Conservation (phyloP, 164 flowering plant species). For the Dillenia suffruticosa region DNA sequence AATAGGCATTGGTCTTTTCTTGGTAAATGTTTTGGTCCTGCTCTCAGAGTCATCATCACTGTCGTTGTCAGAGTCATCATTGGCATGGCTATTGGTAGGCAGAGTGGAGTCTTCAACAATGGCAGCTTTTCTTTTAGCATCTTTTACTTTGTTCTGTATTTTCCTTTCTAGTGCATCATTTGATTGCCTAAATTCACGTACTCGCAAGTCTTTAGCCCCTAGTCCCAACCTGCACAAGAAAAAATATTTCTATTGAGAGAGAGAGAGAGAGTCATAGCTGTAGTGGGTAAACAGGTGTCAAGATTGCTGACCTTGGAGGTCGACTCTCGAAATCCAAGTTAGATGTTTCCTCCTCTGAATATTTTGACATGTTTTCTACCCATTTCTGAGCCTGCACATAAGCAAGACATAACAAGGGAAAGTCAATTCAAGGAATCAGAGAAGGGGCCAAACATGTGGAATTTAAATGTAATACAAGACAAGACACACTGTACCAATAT, state of each 20-base stretch:
- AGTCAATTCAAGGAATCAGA: not conserved
- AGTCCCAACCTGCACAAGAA: conserved; percentile 28
- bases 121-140: conserved; percentile 29
- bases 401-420: not conserved
- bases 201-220: conserved; percentile 31
- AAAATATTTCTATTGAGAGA: not conserved
- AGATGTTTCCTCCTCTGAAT: conserved; percentile 27
- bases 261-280: no score
- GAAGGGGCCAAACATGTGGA: not conserved
- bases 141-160: conserved; percentile 27
- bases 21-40: conserved; percentile 34
- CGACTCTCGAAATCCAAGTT: conserved; percentile 36
- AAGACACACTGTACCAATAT: not conserved
- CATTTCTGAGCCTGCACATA: conserved; percentile 66
- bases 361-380: conserved; percentile 58
- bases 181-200: conserved; percentile 15
- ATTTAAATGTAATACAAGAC: not conserved
- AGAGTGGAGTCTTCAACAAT: conserved; percentile 14
- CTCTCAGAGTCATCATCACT: conserved; percentile 37
- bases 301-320: conserved; percentile 44
- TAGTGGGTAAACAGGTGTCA: not conserved
- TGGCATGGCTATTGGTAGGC: conserved; percentile 12
- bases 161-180: conserved; percentile 41
- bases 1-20: conserved; percentile 23
- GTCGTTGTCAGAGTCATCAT: conserved; percentile 15